A percentile compares a stretch with the other conserved stretches of the same genome.
phyloP scores from a whole-genome alignment of 83 land plant species.

The Isoetes engelmannii region DNA sequence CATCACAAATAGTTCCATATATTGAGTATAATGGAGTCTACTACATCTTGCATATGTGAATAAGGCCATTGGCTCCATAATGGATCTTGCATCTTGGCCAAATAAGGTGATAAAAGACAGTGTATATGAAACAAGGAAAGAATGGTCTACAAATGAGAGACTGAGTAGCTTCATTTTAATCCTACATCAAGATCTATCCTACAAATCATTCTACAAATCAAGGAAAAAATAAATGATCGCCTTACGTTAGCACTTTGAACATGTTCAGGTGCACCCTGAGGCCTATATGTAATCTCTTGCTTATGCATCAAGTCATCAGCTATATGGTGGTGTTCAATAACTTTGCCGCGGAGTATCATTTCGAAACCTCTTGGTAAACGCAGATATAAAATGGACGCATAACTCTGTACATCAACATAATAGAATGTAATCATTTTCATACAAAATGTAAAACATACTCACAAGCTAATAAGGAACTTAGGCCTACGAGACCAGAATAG shows the following conservation, averaged over 20 bases:
- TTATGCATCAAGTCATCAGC: slow-evolving; percentile 53
- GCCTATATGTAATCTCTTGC: slow-evolving; percentile 60
- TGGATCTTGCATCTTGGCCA: not conserved
- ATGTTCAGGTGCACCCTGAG: slow-evolving; percentile 14
- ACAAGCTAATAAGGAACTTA: no score
- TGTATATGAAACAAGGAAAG: not conserved
- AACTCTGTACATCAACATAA: slow-evolving; percentile 40
- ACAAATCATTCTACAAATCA: not conserved
- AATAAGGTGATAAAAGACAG: not conserved
- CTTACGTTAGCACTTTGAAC: not conserved
- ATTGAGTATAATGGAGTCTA: not conserved
- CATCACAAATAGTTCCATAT: not conserved
- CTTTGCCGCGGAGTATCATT: slow-evolving; percentile 75
- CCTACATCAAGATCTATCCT: not conserved
- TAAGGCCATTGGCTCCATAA: not conserved
- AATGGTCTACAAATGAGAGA: not conserved
- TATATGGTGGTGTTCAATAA: slow-evolving; percentile 61
- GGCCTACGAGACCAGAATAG: no score
- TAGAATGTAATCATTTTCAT: not conserved
- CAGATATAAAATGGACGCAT: slow-evolving; percentile 78
- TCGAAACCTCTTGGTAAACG: slow-evolving; percentile 50
- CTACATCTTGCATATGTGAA: not conserved
- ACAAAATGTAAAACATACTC: no score
- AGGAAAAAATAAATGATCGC: not conserved
- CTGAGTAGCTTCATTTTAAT: not conserved